phyloP scores from a whole-genome alignment of 352 stramenopile species.

The Phytophthora citrophthora region DNA sequence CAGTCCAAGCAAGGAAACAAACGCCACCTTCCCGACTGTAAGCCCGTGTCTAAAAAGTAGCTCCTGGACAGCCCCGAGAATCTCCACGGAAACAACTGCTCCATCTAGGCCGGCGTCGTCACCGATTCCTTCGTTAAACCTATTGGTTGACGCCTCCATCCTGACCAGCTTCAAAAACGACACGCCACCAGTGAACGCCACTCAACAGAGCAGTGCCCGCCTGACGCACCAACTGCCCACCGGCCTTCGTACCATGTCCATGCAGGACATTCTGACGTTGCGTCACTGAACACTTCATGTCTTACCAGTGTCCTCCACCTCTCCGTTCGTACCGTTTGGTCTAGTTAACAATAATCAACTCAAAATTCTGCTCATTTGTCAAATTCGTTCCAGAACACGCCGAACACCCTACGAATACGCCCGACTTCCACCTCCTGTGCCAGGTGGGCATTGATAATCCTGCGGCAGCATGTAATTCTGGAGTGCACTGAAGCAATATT shows the following conservation, averaged over 20 bases:
- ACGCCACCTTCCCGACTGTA: conserved; percentile 6
- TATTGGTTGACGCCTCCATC: conserved; percentile 77
- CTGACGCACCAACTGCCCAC: conserved; percentile 12
- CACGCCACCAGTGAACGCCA: conserved; percentile 18
- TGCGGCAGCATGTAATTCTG: conserved; percentile 85
- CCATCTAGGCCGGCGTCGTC: conserved; percentile 6
- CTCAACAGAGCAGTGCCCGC: conserved; percentile 10
- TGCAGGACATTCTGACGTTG: conserved; percentile 71
- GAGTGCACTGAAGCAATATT: conserved; percentile 85
- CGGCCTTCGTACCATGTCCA: conserved; percentile 65
- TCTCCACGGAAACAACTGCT: conserved; percentile 5
- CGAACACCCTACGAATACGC: conserved; percentile 53
- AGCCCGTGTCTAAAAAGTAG: conserved; percentile 18
- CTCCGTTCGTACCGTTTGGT: conserved; percentile 23
- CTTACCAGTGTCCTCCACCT: conserved; percentile 8
- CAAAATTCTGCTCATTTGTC: conserved; percentile 3
- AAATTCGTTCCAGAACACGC: conserved; percentile 18
- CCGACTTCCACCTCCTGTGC: conserved; percentile 72
- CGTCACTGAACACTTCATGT: conserved; percentile 23
- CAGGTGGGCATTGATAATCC: conserved; percentile 84
- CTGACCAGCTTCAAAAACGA: conserved; percentile 70
- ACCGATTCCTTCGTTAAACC: conserved; percentile 63
- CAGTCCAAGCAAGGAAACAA: conserved; percentile 42
- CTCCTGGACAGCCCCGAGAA: conserved; percentile 27
- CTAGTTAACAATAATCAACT: conserved; percentile 13